phyloP scores from a whole-genome alignment of 163 green algal genomes.

The Picocystis sp. region DNA sequence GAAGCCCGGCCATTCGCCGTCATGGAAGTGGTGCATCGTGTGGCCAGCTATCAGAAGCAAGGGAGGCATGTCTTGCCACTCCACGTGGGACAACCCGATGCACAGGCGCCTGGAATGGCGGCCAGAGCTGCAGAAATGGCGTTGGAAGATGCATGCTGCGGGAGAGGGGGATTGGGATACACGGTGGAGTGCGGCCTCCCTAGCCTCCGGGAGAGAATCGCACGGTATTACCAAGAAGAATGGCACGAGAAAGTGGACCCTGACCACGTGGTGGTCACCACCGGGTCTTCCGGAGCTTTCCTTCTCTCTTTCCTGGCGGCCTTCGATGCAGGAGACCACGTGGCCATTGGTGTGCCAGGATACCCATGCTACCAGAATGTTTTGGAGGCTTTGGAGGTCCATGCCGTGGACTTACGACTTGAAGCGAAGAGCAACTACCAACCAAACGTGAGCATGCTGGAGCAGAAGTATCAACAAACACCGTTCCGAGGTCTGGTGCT shows the following conservation, averaged over 20 bases:
- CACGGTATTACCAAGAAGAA: conserved; percentile 7
- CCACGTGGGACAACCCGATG: conserved; percentile 13
- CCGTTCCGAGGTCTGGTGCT: conserved; percentile 13
- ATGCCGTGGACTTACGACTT: conserved; percentile 10
- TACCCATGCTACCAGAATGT: conserved; percentile 20
- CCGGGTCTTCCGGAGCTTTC: conserved; percentile 11
- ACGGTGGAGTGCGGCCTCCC: conserved; percentile 7
- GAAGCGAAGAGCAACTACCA: conserved; percentile 8
- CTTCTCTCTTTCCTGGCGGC: conserved; percentile 9
- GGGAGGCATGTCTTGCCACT: conserved; percentile 7
- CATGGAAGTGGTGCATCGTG: conserved; percentile 6
- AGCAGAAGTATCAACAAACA: not conserved
- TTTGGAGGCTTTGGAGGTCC: conserved; percentile 7
- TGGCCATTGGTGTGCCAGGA: conserved; percentile 9
- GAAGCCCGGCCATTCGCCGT: no score
- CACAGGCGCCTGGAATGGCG: conserved; percentile 5
- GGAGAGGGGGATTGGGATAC: conserved; percentile 10
- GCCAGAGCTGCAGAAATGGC: conserved; percentile 2
- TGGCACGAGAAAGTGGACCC: conserved; percentile 2
- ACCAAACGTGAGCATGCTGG: conserved; percentile 6
- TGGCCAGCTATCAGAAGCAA: not conserved
- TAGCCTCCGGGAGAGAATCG: conserved; percentile 9
- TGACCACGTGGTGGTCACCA: not conserved
- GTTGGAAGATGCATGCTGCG: not conserved
- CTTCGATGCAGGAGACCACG: conserved; percentile 11